Percentiles rank a stretch among this genome's conserved stretches.
These are phyloP conservation scores for Guyanaporus albipodus DNA, from an alignment of 768 basidiomycete genomes.

Conservation along the genomic window DNA sequence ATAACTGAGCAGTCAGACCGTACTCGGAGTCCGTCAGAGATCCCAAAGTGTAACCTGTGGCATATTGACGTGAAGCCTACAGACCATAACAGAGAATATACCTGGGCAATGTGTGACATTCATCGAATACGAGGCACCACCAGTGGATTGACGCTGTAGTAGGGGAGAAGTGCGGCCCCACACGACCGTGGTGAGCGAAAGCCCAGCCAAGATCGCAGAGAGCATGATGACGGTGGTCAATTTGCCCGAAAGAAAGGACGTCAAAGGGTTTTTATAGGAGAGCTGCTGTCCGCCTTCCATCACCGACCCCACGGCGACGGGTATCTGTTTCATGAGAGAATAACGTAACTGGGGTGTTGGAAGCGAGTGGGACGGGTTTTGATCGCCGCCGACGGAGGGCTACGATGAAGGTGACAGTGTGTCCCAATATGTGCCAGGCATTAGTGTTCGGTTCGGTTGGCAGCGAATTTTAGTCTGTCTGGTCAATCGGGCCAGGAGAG, in stretches of 20 bases:
- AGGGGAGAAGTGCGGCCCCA: constrained; percentile 8
- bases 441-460: too few relatives aligned
- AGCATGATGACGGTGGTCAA: not conserved
- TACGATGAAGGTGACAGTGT: too few relatives aligned
- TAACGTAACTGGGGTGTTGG: constrained; percentile 1
- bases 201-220: constrained; percentile 4
- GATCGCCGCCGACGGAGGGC: too few relatives aligned
- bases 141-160: constrained; percentile 3
- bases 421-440: too few relatives aligned
- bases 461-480: too few relatives aligned
- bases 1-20: too few relatives aligned
- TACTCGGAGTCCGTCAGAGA: too few relatives aligned
- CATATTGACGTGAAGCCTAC: too few relatives aligned
- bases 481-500: too few relatives aligned
- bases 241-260: not conserved
- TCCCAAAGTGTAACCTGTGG: too few relatives aligned
- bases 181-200: constrained; percentile 1
- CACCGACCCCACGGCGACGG: not conserved
- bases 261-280: constrained; percentile 3
- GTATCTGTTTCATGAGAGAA: not conserved
- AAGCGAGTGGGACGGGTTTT: not conserved
- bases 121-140: constrained; percentile 15
- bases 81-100: constrained; percentile 1
- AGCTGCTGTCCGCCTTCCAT: not conserved
- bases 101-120: constrained; percentile 34